These are phyloP conservation scores for Pochonia chlamydosporia DNA, from an alignment of 2,329 filamentous ascomycete species.

Conservation along the genomic window DNA sequence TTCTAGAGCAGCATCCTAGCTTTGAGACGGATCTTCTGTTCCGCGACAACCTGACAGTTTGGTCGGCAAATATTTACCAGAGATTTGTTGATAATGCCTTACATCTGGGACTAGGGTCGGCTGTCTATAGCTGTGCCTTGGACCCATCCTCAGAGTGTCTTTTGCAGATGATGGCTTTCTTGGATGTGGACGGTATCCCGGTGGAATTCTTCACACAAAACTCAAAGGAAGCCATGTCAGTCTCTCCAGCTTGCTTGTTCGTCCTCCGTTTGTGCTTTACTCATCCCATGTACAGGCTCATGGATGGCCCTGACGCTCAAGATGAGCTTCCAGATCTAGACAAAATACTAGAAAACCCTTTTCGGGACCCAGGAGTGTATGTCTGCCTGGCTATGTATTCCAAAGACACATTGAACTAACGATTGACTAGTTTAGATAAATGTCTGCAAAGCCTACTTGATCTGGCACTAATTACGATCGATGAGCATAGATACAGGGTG, in stretches of 20 bases:
- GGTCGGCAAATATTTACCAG: background rate
- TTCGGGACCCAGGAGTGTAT: background rate
- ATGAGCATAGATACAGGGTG: background rate
- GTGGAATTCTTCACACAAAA: background rate
- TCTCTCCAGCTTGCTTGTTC: background rate
- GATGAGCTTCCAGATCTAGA: background rate
- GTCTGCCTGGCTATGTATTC: too few species aligned
- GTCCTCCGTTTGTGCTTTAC: background rate
- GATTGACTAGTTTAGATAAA: background rate
- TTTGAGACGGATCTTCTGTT: background rate
- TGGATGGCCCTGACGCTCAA: background rate
- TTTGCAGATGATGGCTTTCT: background rate
- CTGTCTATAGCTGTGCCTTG: background rate
- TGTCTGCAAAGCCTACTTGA: background rate
- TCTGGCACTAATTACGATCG: background rate
- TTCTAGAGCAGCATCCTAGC: background rate
- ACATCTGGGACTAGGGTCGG: background rate
- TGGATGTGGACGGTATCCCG: background rate
- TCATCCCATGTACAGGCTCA: background rate
- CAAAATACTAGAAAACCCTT: background rate
- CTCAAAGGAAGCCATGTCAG: background rate
- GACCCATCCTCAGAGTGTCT: background rate
- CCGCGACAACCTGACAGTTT: background rate
- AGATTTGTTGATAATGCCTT: background rate
- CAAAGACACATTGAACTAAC: background rate